Evolutionary conservation across 1,284 basidiomycete genomes (phyloP), one percentile per base, ranked within the genome.

Genomic region (Trametes versicolor): DNA sequence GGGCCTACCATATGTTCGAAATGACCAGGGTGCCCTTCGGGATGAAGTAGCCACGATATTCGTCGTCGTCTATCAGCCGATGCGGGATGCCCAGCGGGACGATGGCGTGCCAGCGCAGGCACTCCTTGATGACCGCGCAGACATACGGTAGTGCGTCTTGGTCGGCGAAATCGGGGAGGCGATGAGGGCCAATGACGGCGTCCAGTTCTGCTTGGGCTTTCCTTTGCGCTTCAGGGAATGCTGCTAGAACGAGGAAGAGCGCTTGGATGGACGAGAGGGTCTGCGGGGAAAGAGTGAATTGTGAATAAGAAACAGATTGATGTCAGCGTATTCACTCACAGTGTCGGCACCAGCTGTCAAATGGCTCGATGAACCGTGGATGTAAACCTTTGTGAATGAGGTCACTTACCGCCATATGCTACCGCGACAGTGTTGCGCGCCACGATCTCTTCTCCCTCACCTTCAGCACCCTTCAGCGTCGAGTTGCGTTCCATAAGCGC

Each of bases 161-260:
- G 54, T 80, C 78, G 3, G 58, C 62, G 36, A 78, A 73, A 9
- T 66, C 67, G 0, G 79, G 79, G 6, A 78, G 60, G 36, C 76
- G 65, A 7, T 70, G 64, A 2, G 50, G 41, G 15, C 75, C 75
- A 41, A 76, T 66, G 8, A 77, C 72, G 7, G 54, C 49, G 62
- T 79, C 77, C 25, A 79, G 62, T 58, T 79, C 76, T 32, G 62
- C 69, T 56, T 76, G 76, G 7, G 76, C 77, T 34, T 70, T 70
- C 25, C 59, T 60, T 48, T 74, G 74, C 10, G 74, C 66, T 19
- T 76, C 72, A 2, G 75, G 77, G 50, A 73, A 63, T 17, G 69
- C 63, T 4, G 74, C 65, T 70, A 77, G 71, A 3, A 72, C 71
- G 21, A 76, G 60, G 50, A 78, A 65, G 48, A 76, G 73, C 2